Evolutionary conservation across 2,329 filamentous ascomycete genomes (phyloP).

Genomic region (Fusarium vanettenii): DNA sequence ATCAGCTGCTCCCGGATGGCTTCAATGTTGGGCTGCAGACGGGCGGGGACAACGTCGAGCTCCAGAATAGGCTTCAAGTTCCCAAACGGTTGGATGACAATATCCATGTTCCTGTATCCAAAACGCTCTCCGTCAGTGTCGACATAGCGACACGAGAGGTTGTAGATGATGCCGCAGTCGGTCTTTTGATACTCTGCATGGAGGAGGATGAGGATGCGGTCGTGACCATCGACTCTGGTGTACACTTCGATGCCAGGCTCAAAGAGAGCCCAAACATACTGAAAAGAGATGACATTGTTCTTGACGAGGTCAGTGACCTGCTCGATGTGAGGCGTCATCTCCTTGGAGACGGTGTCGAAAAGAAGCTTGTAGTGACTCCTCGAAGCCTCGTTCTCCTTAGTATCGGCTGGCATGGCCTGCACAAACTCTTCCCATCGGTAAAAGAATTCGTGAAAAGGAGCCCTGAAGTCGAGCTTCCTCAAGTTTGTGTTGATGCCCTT

Average conservation of each 20-base stretch:
- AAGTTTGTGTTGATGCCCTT: constrained; percentile 15
- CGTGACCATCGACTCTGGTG: neutral
- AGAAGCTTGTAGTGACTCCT: constrained; percentile 7
- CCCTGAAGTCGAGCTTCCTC: constrained; percentile 2
- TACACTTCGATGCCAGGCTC: constrained; percentile 2
- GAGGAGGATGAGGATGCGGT: neutral
- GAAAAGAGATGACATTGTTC: constrained; percentile 5
- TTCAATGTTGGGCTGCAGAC: neutral
- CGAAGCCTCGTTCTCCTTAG: neutral
- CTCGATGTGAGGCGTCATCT: constrained; percentile 9
- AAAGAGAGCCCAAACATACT: constrained; percentile 19
- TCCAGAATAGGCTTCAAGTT: constrained; percentile 4
- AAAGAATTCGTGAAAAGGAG: constrained; percentile 18
- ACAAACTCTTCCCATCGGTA: constrained; percentile 8
- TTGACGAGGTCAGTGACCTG: neutral
- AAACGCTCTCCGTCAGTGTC: constrained; percentile 12
- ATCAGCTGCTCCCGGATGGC: neutral
- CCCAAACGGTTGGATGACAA: neutral
- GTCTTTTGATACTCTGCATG: neutral
- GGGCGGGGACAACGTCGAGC: neutral
- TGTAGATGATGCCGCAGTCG: neutral
- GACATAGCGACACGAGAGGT: neutral
- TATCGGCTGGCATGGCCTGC: neutral
- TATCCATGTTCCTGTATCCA: neutral
- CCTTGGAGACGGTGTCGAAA: neutral